These are phyloP conservation scores for Allomyces javanicus DNA, from an alignment of 192 early-diverging fungal genomes.

Conservation along the genomic window DNA sequence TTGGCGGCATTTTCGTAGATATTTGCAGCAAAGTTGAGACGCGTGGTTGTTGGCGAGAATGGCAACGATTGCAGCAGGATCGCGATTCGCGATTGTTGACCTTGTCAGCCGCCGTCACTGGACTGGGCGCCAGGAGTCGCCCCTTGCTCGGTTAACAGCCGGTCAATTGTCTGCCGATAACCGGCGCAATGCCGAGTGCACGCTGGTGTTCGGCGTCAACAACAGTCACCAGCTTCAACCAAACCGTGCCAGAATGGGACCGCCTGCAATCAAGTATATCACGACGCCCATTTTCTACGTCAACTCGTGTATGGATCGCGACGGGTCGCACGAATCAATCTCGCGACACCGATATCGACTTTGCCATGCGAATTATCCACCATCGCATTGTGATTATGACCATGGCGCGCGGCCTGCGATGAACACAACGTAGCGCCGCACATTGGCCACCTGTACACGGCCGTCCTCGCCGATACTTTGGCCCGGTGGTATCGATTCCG, in stretches of 20 bases:
- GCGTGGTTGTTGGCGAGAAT: too few species aligned
- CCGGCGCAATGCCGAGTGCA: too few species aligned
- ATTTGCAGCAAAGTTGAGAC: too few species aligned
- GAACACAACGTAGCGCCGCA: slow-evolving; percentile 42
- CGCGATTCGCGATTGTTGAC: too few species aligned
- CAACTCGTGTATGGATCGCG: slow-evolving; percentile 35
- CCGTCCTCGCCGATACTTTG: slow-evolving; percentile 65
- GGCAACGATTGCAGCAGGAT: too few species aligned
- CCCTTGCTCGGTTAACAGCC: too few species aligned
- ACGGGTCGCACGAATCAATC: neutral
- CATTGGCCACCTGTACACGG: slow-evolving; percentile 84
- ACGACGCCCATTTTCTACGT: slow-evolving; percentile 85
- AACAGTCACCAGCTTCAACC: too few species aligned
- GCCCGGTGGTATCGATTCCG: slow-evolving; percentile 52
- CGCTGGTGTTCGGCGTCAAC: too few species aligned
- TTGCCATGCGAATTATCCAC: neutral
- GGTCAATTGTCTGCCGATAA: too few species aligned
- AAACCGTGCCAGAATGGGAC: neutral
- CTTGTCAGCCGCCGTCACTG: too few species aligned
- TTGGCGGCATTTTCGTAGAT: neutral
- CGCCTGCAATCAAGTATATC: slow-evolving; percentile 23
- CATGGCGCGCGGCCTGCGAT: neutral
- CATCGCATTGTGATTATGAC: neutral
- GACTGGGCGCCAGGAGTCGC: too few species aligned
- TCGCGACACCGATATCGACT: neutral